These are phyloP conservation scores for Coprinopsis strossmayeri DNA, from an alignment of 768 basidiomycete species.

Conservation along the genomic window DNA sequence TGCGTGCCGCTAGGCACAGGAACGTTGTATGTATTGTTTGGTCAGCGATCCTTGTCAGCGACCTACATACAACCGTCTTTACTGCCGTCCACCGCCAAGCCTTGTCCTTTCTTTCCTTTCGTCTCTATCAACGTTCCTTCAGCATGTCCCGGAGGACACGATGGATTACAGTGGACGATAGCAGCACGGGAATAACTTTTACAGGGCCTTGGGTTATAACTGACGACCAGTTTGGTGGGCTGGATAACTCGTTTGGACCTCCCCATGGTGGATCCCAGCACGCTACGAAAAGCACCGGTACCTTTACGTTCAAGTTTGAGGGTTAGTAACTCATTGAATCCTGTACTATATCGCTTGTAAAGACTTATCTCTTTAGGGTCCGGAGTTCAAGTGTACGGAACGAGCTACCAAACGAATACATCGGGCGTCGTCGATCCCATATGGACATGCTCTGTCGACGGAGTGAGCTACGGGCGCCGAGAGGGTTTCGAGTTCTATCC, in stretches of 20 bases:
- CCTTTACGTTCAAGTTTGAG: neutral
- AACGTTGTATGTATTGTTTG: too few relatives aligned
- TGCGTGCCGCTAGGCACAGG: too few relatives aligned
- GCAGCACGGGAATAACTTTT: neutral
- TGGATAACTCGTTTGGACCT: neutral
- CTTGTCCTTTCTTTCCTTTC: too few relatives aligned
- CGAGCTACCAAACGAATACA: neutral
- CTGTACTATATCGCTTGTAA: neutral
- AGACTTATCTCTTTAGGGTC: neutral
- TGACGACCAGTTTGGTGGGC: neutral
- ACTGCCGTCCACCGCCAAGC: too few relatives aligned
- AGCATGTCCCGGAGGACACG: neutral
- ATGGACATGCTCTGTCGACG: neutral
- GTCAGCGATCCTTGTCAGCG: too few relatives aligned
- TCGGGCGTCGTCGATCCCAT: neutral
- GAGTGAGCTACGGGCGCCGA: neutral
- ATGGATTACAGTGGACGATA: slow-evolving; percentile 2
- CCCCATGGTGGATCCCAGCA: neutral
- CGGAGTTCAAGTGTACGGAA: neutral
- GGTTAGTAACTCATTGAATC: neutral
- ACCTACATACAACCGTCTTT: too few relatives aligned
- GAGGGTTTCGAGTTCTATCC: neutral
- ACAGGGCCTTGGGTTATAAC: neutral
- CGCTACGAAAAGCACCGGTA: neutral
- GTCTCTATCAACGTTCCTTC: too few relatives aligned